phyloP scores from a whole-genome alignment of 1,139 yeast species.

The Meyerozyma athensensis region DNA sequence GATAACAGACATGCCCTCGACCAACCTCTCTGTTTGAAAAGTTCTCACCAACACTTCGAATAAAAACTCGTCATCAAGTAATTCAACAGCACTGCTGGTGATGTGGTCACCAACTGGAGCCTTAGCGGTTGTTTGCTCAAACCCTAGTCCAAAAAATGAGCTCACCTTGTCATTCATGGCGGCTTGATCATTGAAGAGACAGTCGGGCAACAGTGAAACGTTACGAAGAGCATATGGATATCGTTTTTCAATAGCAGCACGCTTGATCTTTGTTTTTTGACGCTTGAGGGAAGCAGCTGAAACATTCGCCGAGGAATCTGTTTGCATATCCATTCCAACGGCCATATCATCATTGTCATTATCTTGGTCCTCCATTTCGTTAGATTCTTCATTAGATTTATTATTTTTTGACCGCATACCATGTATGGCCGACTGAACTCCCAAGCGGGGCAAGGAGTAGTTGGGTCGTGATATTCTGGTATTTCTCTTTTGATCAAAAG shows the following conservation, averaged over 20 bases:
- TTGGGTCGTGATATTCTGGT: conserved; percentile 38
- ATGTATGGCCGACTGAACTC: conserved; percentile 44
- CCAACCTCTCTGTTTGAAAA: conserved; percentile 18
- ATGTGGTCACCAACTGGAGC: conserved; percentile 14
- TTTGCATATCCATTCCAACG: conserved; percentile 19
- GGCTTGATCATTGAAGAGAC: conserved; percentile 32
- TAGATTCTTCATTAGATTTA: conserved; percentile 12
- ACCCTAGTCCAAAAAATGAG: conserved; percentile 5
- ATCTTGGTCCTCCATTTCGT: conserved; percentile 29
- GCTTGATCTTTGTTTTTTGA: conserved; percentile 29
- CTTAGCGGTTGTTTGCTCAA: conserved; percentile 13
- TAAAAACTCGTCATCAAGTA: conserved; percentile 34
- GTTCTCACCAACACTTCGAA: conserved; percentile 35
- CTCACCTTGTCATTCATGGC: conserved; percentile 31
- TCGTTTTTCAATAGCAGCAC: conserved; percentile 28
- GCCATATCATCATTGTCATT: conserved; percentile 45
- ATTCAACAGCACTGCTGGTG: conserved; percentile 23
- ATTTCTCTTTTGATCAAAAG: conserved; percentile 12
- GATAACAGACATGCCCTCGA: conserved; percentile 7
- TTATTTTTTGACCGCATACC: conserved; percentile 28
- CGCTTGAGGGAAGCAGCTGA: conserved; percentile 33
- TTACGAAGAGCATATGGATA: conserved; percentile 37
- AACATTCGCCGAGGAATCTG: conserved; percentile 15
- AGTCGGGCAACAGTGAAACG: conserved; percentile 34
- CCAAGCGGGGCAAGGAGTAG: conserved; percentile 42